phyloP scores from a whole-genome alignment of 441 rosid species.

The Hura crepitans region DNA sequence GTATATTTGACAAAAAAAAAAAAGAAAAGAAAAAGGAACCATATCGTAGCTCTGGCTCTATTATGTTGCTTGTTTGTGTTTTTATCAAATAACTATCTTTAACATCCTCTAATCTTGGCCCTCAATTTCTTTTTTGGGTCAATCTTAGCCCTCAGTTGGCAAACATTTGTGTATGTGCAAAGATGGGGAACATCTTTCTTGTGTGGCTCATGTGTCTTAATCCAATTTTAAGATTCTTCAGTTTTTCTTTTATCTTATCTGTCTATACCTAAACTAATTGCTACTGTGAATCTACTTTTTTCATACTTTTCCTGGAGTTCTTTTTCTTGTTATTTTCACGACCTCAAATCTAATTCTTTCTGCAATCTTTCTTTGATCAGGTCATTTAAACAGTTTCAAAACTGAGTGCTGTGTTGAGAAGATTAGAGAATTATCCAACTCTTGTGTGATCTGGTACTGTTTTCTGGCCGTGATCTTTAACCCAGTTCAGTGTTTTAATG shows the following conservation, averaged over 20 bases:
- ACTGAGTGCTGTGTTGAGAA: not conserved
- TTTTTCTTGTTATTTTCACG: not conserved
- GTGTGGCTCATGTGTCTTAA: constrained; percentile 2
- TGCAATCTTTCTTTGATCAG: not conserved
- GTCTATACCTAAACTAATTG: not conserved
- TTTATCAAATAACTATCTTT: constrained; percentile 4
- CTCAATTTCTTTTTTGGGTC: constrained; percentile 5
- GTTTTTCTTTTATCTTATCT: not conserved
- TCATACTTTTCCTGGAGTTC: not conserved
- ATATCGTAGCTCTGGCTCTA: constrained; percentile 25
- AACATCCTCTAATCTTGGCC: not conserved
- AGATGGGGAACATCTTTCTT: constrained; percentile 12
- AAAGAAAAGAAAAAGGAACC: not conserved
- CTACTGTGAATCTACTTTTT: not conserved
- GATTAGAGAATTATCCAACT: constrained; percentile 5
- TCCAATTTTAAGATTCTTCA: constrained; percentile 20
- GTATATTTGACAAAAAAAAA: not conserved
- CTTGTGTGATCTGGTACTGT: constrained; percentile 5
- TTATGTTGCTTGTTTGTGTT: constrained; percentile 24
- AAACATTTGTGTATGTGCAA: constrained; percentile 13
- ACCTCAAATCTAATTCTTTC: constrained; percentile 2
- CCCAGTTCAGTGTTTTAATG: not conserved
- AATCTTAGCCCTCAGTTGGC: constrained; percentile 2
- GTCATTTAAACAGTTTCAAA: not conserved
- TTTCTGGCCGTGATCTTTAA: not conserved